Percentiles rank a stretch among this genome's conserved stretches.
These are phyloP conservation scores for Boletus edulis DNA, from an alignment of 768 basidiomycete species.

Conservation along the genomic window DNA sequence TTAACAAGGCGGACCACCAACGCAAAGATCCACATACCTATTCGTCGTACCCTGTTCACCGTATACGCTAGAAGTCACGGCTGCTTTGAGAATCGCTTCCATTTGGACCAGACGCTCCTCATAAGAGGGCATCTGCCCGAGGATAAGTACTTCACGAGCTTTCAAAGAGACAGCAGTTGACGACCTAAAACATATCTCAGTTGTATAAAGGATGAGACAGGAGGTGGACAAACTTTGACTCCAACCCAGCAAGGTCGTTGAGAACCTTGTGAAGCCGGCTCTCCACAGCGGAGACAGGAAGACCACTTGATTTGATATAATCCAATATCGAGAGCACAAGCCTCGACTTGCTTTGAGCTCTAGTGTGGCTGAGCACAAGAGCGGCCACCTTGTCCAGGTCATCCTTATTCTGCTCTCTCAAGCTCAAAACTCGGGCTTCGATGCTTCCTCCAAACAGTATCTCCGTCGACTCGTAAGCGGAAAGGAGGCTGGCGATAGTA, in stretches of 20 bases:
- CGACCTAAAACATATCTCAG: slow-evolving; percentile 48
- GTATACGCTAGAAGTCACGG: slow-evolving; percentile 85
- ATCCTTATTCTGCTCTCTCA: slow-evolving; percentile 92
- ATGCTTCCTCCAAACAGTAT: slow-evolving; percentile 92
- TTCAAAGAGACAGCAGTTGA: slow-evolving; percentile 92
- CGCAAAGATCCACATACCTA: slow-evolving; percentile 41
- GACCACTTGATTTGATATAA: slow-evolving; percentile 77
- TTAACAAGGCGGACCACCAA: neutral
- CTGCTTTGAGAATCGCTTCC: slow-evolving; percentile 88
- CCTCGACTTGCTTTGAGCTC: slow-evolving; percentile 89
- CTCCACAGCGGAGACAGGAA: slow-evolving; percentile 75
- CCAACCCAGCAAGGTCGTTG: slow-evolving; percentile 78
- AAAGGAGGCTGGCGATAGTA: slow-evolving; percentile 73
- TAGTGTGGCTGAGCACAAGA: slow-evolving; percentile 92
- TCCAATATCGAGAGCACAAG: slow-evolving; percentile 85
- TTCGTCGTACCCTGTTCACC: slow-evolving; percentile 72
- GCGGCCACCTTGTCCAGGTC: slow-evolving; percentile 84
- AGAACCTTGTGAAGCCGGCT: slow-evolving; percentile 72
- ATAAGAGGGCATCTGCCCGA: slow-evolving; percentile 95
- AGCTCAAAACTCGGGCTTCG: slow-evolving; percentile 84
- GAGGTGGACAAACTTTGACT: slow-evolving; percentile 66
- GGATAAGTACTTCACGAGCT: slow-evolving; percentile 95
- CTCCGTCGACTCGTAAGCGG: slow-evolving; percentile 82
- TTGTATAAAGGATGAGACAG: neutral
- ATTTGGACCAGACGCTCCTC: slow-evolving; percentile 93